Conservation (phyloP, 164 flowering plant genomes). For the grape (Vitis vinifera) region ASM3070453v1 NC_081806.1:3976001-3976500, state of each 20-base stretch:
- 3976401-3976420: too few relatives aligned
- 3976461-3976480: too few relatives aligned
- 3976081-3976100: conserved; percentile 12
- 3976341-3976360: conserved; percentile 11
- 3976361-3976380: conserved; percentile 12
- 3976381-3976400: background rate
- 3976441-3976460: too few relatives aligned
- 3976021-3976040: conserved; percentile 29
- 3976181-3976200: conserved; percentile 31
- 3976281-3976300: conserved; percentile 9
- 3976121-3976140: conserved; percentile 37
- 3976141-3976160: conserved; percentile 32
- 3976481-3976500: too few relatives aligned
- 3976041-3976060: conserved; percentile 56
- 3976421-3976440: too few relatives aligned
- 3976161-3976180: conserved; percentile 35
- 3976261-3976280: conserved; percentile 30
- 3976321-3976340: conserved; percentile 9
- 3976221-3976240: conserved; percentile 42
- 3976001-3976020: conserved; percentile 40
- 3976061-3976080: conserved; percentile 42
- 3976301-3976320: conserved; percentile 5
- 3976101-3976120: conserved; percentile 12
- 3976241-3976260: conserved; percentile 41
- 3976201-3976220: conserved; percentile 41